Base-by-base conservation (phyloP, 768 basidiomycete genomes). In the Kwoniella mangroviensis region DNA sequence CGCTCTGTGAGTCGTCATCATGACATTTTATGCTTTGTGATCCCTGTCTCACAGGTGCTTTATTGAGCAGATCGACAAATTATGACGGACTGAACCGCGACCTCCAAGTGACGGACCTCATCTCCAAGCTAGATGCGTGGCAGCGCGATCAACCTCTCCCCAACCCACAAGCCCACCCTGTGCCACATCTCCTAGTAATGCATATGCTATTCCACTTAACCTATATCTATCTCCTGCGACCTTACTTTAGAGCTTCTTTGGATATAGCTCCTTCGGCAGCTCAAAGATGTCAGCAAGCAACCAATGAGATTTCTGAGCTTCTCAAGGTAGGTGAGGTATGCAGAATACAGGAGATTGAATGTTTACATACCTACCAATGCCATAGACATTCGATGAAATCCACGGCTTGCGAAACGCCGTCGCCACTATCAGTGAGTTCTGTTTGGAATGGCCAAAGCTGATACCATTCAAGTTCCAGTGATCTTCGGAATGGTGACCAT, bases 121-220 rank as follows among this genome's bases (percentile, higher is more conserved):
- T 55, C 28, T 15, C 19, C 21, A 26, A 58, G 21, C 55, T 66
- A 19, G 65, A 66, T 34, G 11, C 21, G 6, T 66, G 65, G 65
- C 34, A 57, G 22, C 34, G 54, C 9, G 60, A 55, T 15, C 53
- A 63, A 26, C 68, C 68, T 10, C 24, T 64, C 49, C 13, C 19
- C 19, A 54, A 64, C 1, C 68, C 68, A 15, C 10, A 41, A 19
- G 11, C 55, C 19, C 42, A 42, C 56, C 65, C 65, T 22, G 53
- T 69, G 15, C 68, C 68, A 7, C 68, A 69, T 55, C 22, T 69
- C 52, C 26, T 69, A 12, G 34, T 69, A 26, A 54, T 69, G 51
- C 68, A 69, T 54, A 63, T 69, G 54, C 21, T 69, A 21, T 69
- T 64, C 42, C 61, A 69, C 28, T 53, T 69, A 2, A 49, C 59